Evolutionary conservation across 768 basidiomycete genomes (phyloP), one percentile per base, ranked within the genome.

Genomic region (Lactarius vividus): DNA sequence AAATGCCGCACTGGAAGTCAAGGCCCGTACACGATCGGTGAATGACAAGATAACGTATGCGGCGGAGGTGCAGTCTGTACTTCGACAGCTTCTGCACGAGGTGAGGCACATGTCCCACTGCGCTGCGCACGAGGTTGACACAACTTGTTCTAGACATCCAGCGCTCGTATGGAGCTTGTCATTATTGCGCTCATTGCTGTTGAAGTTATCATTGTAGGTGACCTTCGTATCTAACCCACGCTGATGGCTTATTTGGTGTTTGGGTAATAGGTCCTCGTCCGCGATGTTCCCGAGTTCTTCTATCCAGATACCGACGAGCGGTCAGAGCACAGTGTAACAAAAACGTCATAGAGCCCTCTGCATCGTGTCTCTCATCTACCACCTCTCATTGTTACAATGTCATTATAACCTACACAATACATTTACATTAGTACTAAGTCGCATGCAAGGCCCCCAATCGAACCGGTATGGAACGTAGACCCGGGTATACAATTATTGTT

Each of bases 171-270:
- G 91, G 96, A 98, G 77, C 80, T 96, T 5, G 91, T 98, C 68
- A 98, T 98, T 74, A 98, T 98, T 70, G 83, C 85, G 1, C 88
- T 98, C 57, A 97, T 98, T 72, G 92, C 95, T 0, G 93, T 97
- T 13, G 94, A 96, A 75, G 94, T 95, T n/a, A 81, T 94, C 71
- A 90, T 97, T 58, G 94, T 95, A 72, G 74, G 87, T 79, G 10
- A 39, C 40, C 42, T 39, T 33, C 33, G 10, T 54, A 8, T 23
- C 16, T 37, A 35, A 57, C 39, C 52, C 28, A 15, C 2, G 57
- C 33, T 8, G 18, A 26, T 8, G 20, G 40, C 31, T 64, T 55
- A 63, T 37, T n/a, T 65, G 57, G 26, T n/a, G 6, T 37, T 58
- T 60, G 28, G 4, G 26, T 28, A 53, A 61, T 68, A 91, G 88